Conservation (phyloP, 371 early-diverging fungal species). For the Mucor sp. region DNA sequence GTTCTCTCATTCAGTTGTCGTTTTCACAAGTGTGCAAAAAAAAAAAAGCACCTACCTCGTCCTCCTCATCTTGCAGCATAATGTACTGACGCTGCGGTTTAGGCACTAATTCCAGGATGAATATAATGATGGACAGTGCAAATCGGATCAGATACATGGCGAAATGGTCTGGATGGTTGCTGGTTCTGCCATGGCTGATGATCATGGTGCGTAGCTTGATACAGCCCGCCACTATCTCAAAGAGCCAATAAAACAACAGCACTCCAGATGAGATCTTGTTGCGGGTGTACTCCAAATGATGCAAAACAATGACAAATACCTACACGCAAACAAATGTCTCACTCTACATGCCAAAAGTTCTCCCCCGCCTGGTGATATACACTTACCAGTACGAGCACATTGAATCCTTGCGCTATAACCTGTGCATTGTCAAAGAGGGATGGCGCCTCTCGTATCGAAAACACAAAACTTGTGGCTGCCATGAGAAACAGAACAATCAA, state of each 20-base stretch:
- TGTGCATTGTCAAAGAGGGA: conserved; percentile 21
- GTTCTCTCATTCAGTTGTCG: neutral
- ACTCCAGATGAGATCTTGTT: conserved; percentile 68
- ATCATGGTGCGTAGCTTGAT: conserved; percentile 67
- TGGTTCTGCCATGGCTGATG: conserved; percentile 32
- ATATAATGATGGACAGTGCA: conserved; percentile 53
- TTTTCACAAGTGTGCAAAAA: conserved; percentile 23
- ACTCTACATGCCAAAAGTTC: neutral
- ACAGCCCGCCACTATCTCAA: conserved; percentile 45
- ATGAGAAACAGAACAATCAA: conserved; percentile 14
- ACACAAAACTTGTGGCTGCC: conserved; percentile 6
- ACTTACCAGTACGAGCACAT: conserved; percentile 26
- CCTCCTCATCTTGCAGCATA: conserved; percentile 51
- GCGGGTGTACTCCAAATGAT: conserved; percentile 70
- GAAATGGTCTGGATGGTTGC: conserved; percentile 45
- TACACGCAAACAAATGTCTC: conserved; percentile 10
- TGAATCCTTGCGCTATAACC: conserved; percentile 5
- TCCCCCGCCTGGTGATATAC: neutral
- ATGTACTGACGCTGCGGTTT: conserved; percentile 65
- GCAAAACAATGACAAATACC: conserved; percentile 58
- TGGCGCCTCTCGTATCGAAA: neutral
- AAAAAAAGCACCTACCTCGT: conserved; percentile 27
- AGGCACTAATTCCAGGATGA: conserved; percentile 63
- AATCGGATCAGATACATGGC: conserved; percentile 20
- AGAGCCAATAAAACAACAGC: conserved; percentile 82